Percentiles rank a stretch among this genome's conserved stretches.
These are phyloP conservation scores for Luffa acutangula DNA, from an alignment of 306 rosid genomes.

Conservation along the genomic window DNA sequence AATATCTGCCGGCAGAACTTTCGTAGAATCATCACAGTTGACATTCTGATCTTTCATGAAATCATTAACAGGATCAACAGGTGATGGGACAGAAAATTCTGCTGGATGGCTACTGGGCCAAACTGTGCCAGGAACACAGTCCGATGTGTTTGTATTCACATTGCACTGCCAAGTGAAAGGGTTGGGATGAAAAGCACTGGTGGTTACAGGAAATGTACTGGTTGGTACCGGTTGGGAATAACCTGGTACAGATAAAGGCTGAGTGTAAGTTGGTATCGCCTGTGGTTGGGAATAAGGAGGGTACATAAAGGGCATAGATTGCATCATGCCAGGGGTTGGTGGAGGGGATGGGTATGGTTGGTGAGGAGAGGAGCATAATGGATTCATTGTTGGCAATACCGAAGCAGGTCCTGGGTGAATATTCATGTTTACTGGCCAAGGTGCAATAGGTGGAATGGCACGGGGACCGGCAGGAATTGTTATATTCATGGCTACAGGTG, in stretches of 20 bases:
- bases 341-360: constrained; percentile 89
- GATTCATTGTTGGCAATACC: constrained; percentile 42
- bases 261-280: constrained; percentile 41
- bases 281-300: constrained; percentile 79
- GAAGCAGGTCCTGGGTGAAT: constrained; percentile 62
- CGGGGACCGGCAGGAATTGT: constrained; percentile 58
- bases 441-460: constrained; percentile 48
- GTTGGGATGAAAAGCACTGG: constrained; percentile 64
- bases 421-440: constrained; percentile 88
- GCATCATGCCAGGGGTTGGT: constrained; percentile 84
- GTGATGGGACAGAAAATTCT: constrained; percentile 63
- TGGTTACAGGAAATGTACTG: constrained; percentile 56
- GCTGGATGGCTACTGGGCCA: constrained; percentile 81
- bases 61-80: constrained; percentile 53
- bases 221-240: constrained; percentile 34
- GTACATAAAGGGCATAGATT: constrained; percentile 71
- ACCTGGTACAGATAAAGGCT: constrained; percentile 38
- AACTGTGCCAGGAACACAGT: constrained; percentile 55
- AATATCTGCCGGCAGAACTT: constrained; percentile 38
- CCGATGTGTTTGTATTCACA: constrained; percentile 43
- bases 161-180: constrained; percentile 78
- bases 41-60: constrained; percentile 33
- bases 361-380: constrained; percentile 85
- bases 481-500: constrained; percentile 61
- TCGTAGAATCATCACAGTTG: constrained; percentile 31